Evolutionary conservation across 2,329 filamentous ascomycete genomes (phyloP).

Genomic region (Pseudopyricularia javanii): DNA sequence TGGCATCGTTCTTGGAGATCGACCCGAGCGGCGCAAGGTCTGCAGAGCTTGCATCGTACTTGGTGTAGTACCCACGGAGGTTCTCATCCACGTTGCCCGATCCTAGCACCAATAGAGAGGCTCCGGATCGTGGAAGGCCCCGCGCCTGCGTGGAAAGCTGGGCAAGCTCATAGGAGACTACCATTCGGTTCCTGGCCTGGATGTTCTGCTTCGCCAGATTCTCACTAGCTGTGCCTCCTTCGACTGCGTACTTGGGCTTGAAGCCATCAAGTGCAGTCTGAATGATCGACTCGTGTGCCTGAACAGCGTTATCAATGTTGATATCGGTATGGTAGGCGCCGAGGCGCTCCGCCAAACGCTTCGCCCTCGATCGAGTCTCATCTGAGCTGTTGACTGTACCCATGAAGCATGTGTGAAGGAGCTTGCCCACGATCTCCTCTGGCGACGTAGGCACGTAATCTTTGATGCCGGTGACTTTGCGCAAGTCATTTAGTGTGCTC

Average conservation of each 20-base stretch:
- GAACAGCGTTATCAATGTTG: constrained; percentile 57
- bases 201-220: constrained; percentile 58
- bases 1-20: constrained; percentile 50
- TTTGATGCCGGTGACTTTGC: constrained; percentile 7
- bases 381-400: constrained; percentile 45
- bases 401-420: constrained; percentile 40
- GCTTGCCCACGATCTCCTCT: constrained; percentile 8
- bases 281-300: constrained; percentile 29
- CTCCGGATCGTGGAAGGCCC: constrained; percentile 33
- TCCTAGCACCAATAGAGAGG: constrained; percentile 49
- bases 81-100: constrained; percentile 41
- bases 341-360: constrained; percentile 43
- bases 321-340: constrained; percentile 60
- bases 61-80: constrained; percentile 43
- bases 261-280: constrained; percentile 13
- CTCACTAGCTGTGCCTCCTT: constrained; percentile 42
- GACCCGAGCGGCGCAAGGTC: constrained; percentile 45
- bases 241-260: constrained; percentile 31
- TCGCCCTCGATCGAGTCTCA: constrained; percentile 48
- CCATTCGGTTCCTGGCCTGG: constrained; percentile 52
- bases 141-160: constrained; percentile 48
- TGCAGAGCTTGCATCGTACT: constrained; percentile 46
- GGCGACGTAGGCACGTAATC: constrained; percentile 5
- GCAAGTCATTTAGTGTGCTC: constrained; percentile 7
- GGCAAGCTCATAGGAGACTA: constrained; percentile 50